phyloP scores from a whole-genome alignment of 2,329 filamentous ascomycete species.

The Fusarium sp. region DNA sequence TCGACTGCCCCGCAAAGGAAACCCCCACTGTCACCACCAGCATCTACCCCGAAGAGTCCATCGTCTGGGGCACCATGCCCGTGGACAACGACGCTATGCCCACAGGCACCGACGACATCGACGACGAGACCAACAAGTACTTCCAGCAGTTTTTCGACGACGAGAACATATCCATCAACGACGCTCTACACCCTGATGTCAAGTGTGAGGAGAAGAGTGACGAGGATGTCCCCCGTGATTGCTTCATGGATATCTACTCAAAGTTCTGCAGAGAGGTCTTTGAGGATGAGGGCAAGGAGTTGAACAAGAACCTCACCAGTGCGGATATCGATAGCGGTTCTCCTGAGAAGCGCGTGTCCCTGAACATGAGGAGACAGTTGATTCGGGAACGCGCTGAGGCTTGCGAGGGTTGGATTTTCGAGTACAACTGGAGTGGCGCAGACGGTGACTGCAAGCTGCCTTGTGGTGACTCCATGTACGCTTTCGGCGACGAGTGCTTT shows the following conservation, averaged over 20 bases:
- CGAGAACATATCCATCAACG: constrained; percentile 9
- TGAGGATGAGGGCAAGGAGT: neutral
- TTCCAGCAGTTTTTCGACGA: constrained; percentile 7
- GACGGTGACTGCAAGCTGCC: neutral
- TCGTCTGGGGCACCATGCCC: neutral
- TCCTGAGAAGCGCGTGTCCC: constrained; percentile 1
- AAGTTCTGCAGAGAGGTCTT: neutral
- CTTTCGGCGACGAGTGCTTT: constrained; percentile 10
- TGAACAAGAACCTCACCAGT: constrained; percentile 1
- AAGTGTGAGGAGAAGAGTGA: neutral
- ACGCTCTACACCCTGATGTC: constrained; percentile 5
- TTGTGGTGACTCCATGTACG: constrained; percentile 1
- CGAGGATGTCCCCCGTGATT: neutral
- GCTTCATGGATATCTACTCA: constrained; percentile 6
- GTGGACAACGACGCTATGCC: neutral
- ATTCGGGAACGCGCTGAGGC: constrained; percentile 1
- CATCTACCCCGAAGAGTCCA: constrained; percentile 3
- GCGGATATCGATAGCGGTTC: neutral
- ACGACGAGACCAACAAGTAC: neutral
- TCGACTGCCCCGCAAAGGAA: constrained; percentile 6
- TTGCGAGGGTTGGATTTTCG: constrained; percentile 4
- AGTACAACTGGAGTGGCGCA: constrained; percentile 6
- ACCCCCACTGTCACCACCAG: constrained; percentile 3
- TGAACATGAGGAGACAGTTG: neutral
- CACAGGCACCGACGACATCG: neutral